Base-by-base conservation (phyloP, 1,284 basidiomycete genomes). In the Thelephora terrestris region DNA sequence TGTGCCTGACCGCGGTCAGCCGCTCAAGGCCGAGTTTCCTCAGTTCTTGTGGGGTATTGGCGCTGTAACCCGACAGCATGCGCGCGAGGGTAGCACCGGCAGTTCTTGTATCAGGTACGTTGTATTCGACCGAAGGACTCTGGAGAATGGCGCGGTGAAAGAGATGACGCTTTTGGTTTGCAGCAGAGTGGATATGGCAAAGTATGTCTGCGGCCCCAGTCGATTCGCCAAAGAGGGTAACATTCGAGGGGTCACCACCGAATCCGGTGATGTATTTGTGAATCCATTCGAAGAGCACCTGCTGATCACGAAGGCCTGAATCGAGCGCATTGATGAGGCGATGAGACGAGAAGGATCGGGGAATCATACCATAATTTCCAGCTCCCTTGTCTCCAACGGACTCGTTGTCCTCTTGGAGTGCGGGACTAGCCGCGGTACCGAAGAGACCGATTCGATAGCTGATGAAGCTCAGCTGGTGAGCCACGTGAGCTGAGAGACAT, bases 391-490 rank as follows among this genome's bases (percentile, higher is more conserved):
- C 80, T 27, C 80, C 81, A 23, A 70, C 73, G 29, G 64, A 59
- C 47, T 67, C 67, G 62, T 84, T 85, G 57, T 85, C 83, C 50
- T 83, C 81, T 38, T 71, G 71, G 47, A 88, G 69, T 44, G 74
- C 71, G 23, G 71, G 69, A 51, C 75, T 77, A 7, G 80, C 79
- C 23, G 81, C 85, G 50, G 78, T 85, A 23, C 85, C 84, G 56
- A 87, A 74, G 36, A 87, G 63, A 42, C 84, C 84, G 18, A 87
- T 64, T n/a, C 84, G 83, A 61, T 78, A 87, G 61, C 84, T 87
- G 53, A 17, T 50, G 39, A 50, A 46, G 49, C 53, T 54, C 47
- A 58, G 23, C 47, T 48, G 45, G 29, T 50, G 27, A 52, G 40
- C 35, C 45, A 49, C 43, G 39, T 24, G 43, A n/a, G 34, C 27